These are phyloP conservation scores for Candida tallmaniae DNA, from an alignment of 805 yeast genomes.

Conservation along the genomic window DNA sequence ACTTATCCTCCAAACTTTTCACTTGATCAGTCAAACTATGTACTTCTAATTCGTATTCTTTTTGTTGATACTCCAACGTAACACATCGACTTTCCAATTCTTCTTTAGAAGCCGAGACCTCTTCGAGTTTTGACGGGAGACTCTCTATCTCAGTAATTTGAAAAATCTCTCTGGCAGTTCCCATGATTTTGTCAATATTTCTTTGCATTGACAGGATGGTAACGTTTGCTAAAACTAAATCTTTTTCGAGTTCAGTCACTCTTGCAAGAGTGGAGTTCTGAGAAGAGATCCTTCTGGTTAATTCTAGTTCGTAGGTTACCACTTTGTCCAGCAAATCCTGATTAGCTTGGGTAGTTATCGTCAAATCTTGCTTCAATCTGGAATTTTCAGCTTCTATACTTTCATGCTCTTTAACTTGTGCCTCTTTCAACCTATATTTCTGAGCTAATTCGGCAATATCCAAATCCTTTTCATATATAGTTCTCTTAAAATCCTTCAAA, in stretches of 20 bases:
- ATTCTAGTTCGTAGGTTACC: background rate
- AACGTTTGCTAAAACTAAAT: background rate
- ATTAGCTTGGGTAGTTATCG: no score
- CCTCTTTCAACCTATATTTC: background rate
- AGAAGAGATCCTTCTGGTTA: background rate
- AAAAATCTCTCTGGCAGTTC: no score
- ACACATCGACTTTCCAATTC: no score
- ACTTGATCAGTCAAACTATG: no score
- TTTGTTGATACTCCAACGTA: no score
- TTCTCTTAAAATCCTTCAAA: background rate
- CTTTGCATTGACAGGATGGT: no score
- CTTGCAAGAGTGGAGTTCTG: background rate
- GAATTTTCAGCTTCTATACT: background rate
- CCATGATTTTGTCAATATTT: no score
- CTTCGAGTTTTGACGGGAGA: no score
- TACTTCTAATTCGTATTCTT: no score
- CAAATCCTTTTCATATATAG: background rate
- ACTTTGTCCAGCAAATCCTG: background rate
- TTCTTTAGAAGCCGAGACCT: no score
- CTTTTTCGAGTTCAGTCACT: slow-evolving; percentile 3
- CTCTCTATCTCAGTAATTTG: no score
- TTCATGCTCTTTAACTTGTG: background rate
- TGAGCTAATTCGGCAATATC: slow-evolving; percentile 1
- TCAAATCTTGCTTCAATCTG: background rate
- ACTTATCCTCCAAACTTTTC: no score